Evolutionary conservation across 768 basidiomycete species (phyloP), one percentile per base, ranked within the genome.

Genomic region (Phlebiopsis gigantea): DNA sequence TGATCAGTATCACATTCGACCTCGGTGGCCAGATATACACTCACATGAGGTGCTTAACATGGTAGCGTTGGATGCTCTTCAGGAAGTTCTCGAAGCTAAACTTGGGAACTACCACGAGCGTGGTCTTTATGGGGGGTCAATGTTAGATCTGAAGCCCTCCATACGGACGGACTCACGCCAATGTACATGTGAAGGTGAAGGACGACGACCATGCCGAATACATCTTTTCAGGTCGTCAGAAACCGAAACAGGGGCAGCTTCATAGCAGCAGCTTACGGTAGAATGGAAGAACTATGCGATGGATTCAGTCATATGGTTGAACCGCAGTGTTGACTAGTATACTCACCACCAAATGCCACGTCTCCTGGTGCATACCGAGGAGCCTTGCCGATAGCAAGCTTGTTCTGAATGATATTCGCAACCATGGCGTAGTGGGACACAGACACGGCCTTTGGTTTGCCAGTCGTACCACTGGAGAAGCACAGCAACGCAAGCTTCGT

Each of bases 381-480:
- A 26, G 51, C 7, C 22, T 25, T 49, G 6, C 52, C 53, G 14
- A 59, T 55, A 8, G 44, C 53, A 4, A 43, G 19, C n/a, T 39
- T 43, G 17, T 64, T 63, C 50, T 69, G 68, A n/a, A 69, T 48
- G 14, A 62, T 63, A 47, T 75, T 75, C 22, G 73, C 67, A 17
- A 74, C 71, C 42, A 72, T 62, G 10, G 71, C 60, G 51, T 73
- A 71, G 48, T 75, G 73, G 12, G 73, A 62, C 42, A 73, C 73
- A 31, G 67, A 68, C 15, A 74, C 72, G 4, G 73, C 73, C 79
- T 90, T 87, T 0, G 88, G 88, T 58, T 73, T 80, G 0, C 88
- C 88, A 1, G 88, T 90, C 0, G 88, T 90, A 22, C 85, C 85
- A 21, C 87, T 88, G 0, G 87, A 88, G 65, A 89, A 89, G 64